A percentile compares a stretch with the other conserved stretches of the same genome.
Evolutionary conservation across 2,329 filamentous ascomycete species (phyloP).

Genomic region (Endothia cerciana): DNA sequence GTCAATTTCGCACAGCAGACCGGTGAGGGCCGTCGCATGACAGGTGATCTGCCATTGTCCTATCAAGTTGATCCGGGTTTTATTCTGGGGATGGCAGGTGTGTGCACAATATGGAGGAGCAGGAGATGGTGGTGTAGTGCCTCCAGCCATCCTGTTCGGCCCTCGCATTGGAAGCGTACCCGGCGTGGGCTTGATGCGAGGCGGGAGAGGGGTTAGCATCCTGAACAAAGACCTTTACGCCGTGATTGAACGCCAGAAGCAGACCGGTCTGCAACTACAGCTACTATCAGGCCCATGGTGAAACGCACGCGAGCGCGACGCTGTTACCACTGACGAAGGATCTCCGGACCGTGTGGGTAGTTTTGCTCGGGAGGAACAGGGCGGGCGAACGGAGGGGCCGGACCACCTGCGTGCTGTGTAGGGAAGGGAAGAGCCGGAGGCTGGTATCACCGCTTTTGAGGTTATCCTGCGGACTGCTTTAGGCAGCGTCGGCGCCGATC

Average conservation of each 20-base stretch:
- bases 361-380: conserved; percentile 9
- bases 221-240: no score
- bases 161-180: background rate
- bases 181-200: background rate
- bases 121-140: background rate
- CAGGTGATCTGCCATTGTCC: conserved; percentile 19
- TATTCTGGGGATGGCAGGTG: background rate
- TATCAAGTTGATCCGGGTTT: conserved; percentile 4
- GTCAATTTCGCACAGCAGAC: conserved; percentile 15
- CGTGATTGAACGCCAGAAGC: no score
- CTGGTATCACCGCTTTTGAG: conserved; percentile 12
- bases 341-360: background rate
- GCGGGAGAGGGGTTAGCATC: no score
- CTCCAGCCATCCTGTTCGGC: background rate
- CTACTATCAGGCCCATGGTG: no score
- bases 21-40: conserved; percentile 18
- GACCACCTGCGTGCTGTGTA: conserved; percentile 5
- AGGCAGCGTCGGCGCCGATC: conserved; percentile 16
- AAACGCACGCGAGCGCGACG: background rate
- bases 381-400: conserved; percentile 14
- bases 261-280: no score
- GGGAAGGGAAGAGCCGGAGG: conserved; percentile 14
- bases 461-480: conserved; percentile 13
- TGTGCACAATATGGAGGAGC: background rate
- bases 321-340: background rate